These are phyloP conservation scores for Trebouxia sp. DNA, from an alignment of 139 green algal species.

Conservation along the genomic window DNA sequence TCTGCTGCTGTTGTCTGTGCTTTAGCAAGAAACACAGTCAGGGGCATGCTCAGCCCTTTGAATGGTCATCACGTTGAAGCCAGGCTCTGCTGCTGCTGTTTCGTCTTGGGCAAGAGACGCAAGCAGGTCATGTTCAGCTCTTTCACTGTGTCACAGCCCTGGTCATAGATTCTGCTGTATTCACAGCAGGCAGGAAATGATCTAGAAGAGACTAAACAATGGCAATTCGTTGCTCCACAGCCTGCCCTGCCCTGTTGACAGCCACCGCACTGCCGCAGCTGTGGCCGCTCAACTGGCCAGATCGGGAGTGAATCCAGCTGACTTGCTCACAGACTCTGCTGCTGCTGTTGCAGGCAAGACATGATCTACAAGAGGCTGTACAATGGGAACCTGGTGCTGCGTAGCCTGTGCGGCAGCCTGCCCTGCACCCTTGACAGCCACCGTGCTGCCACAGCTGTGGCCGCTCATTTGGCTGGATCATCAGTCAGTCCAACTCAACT, in stretches of 20 bases:
- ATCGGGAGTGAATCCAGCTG: neutral
- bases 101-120: too few species aligned
- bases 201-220: constrained; percentile 4
- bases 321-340: neutral
- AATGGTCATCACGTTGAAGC: too few species aligned
- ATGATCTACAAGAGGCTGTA: constrained; percentile 15
- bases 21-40: too few species aligned
- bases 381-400: constrained; percentile 8
- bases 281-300: neutral
- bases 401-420: neutral
- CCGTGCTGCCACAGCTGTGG: constrained; percentile 16
- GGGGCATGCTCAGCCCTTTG: too few species aligned
- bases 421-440: neutral
- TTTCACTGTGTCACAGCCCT: neutral
- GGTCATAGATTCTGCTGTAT: neutral
- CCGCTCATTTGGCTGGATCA: neutral
- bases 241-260: neutral
- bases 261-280: neutral
- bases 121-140: neutral
- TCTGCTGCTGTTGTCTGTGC: too few species aligned
- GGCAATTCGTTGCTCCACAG: neutral
- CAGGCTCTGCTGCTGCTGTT: too few species aligned
- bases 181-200: constrained; percentile 12
- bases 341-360: constrained; percentile 5
- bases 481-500: neutral